A percentile compares a stretch with the other conserved stretches of the same genome.
phyloP scores from a whole-genome alignment of 306 rosid species.

The Leucaena leucocephala region DNA sequence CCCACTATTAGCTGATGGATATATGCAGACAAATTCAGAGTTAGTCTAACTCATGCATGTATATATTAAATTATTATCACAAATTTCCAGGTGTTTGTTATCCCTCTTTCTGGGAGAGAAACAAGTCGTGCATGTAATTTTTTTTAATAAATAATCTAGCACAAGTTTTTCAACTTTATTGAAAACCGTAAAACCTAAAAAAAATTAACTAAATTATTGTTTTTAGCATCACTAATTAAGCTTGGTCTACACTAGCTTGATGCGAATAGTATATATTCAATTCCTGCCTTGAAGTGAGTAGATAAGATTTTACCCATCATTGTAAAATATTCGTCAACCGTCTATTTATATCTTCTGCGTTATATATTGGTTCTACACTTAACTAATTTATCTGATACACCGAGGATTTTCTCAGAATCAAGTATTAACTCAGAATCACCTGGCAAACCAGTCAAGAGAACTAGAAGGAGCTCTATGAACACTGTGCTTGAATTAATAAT shows the following conservation, averaged over 20 bases:
- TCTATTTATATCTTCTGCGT: neutral
- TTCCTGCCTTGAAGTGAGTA: neutral
- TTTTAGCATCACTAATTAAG: neutral
- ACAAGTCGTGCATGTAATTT: neutral
- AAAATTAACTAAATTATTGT: neutral
- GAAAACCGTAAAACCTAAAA: neutral
- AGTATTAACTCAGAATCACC: neutral
- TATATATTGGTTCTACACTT: neutral
- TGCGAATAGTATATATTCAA: neutral
- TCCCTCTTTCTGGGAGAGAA: neutral
- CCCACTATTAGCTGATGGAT: conserved; percentile 41
- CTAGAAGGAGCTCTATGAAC: neutral
- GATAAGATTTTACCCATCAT: neutral
- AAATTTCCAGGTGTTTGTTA: neutral
- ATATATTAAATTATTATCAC: neutral
- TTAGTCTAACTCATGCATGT: neutral
- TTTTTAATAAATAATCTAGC: neutral
- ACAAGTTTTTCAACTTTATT: neutral
- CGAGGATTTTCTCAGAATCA: neutral
- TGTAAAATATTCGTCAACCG: neutral
- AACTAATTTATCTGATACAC: neutral
- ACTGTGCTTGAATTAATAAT: neutral
- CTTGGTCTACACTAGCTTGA: neutral
- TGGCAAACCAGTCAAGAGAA: neutral
- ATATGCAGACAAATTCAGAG: neutral